These are phyloP conservation scores for Saposhnikovia divaricata DNA, from an alignment of 129 eudicot genomes.

Conservation along the genomic window DNA sequence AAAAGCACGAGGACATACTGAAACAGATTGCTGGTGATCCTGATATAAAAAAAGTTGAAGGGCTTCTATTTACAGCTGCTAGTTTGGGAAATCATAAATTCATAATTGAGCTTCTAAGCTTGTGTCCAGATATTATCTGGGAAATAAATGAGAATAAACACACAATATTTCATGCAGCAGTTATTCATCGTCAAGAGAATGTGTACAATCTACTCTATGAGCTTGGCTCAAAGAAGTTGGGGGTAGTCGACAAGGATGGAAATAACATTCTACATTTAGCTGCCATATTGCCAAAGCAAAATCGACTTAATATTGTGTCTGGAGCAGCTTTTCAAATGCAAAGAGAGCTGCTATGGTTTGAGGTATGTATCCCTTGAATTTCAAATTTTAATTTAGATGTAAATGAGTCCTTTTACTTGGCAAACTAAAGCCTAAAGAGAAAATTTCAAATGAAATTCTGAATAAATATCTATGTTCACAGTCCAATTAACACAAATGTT, in stretches of 20 bases:
- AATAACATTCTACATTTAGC: slow-evolving; percentile 20
- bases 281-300: not conserved
- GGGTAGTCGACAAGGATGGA: not conserved
- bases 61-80: slow-evolving; percentile 10
- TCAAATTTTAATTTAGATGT: too few relatives aligned
- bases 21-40: too few relatives aligned
- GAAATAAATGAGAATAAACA: not conserved
- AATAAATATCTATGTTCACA: too few relatives aligned
- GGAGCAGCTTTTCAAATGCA: slow-evolving; percentile 27
- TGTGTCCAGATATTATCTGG: slow-evolving; percentile 17
- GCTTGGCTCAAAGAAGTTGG: slow-evolving; percentile 10
- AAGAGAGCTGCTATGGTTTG: slow-evolving; percentile 18
- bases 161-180: slow-evolving; percentile 16
- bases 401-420: too few relatives aligned
- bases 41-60: not conserved
- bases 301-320: slow-evolving; percentile 12
- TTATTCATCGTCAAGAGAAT: slow-evolving; percentile 14
- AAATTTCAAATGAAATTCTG: too few relatives aligned
- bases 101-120: not conserved
- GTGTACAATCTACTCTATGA: slow-evolving; percentile 16
- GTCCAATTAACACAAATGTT: too few relatives aligned
- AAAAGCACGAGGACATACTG: too few relatives aligned
- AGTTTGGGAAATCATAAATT: slow-evolving; percentile 13
- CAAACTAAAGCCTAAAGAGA: too few relatives aligned
- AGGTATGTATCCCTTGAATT: not conserved